phyloP scores from a whole-genome alignment of 257 asterid genomes.

The Marsdenia floribunda region DNA sequence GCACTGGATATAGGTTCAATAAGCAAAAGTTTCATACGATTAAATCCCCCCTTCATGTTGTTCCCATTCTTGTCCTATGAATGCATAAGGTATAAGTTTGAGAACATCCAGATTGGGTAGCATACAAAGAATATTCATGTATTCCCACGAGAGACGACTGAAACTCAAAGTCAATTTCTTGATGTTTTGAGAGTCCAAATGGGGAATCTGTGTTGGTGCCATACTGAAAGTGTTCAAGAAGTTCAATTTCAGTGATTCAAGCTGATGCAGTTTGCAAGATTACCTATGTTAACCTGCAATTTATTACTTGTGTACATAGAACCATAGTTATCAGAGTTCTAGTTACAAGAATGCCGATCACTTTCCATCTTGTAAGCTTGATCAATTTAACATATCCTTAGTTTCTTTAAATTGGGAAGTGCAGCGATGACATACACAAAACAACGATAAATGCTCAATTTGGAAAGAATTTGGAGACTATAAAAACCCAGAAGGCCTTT shows the following conservation, averaged over 20 bases:
- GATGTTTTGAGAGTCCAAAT: background rate
- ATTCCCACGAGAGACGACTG: conserved; percentile 7
- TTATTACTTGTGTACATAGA: background rate
- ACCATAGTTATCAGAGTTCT: too few species aligned
- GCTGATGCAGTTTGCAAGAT: conserved; percentile 6
- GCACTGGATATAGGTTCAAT: conserved; percentile 4
- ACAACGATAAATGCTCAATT: too few species aligned
- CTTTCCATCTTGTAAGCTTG: background rate
- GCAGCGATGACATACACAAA: too few species aligned
- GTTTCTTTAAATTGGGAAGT: too few species aligned
- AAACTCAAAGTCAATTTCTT: conserved; percentile 18
- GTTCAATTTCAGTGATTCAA: too few species aligned
- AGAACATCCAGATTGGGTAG: conserved; percentile 23
- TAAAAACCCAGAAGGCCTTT: background rate
- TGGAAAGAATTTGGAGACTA: too few species aligned
- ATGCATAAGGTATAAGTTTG: conserved; percentile 15
- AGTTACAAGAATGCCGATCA: background rate
- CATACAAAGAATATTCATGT: conserved; percentile 10
- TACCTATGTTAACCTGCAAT: background rate
- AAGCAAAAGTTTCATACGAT: conserved; percentile 7
- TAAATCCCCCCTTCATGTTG: conserved; percentile 15
- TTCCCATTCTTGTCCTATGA: conserved; percentile 18
- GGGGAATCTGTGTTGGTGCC: background rate
- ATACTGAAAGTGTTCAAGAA: background rate
- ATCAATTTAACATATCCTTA: too few species aligned